Percentiles rank a stretch among this genome's conserved stretches.
Conservation (phyloP, 2,329 filamentous ascomycete genomes). For the Pseudocercospora crystallina region DNA sequence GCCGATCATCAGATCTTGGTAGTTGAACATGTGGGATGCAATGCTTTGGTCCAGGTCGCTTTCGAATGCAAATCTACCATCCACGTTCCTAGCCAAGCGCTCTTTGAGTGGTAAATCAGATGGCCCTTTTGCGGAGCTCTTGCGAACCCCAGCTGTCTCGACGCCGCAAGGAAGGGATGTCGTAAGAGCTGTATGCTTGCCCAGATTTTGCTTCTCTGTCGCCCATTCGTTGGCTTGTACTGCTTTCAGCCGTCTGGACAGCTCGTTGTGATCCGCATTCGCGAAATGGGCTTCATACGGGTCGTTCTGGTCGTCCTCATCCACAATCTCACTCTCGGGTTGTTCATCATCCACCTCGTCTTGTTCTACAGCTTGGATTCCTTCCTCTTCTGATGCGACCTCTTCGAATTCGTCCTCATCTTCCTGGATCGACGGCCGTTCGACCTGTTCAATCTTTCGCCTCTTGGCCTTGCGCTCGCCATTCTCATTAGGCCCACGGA, state of each 20-base stretch:
- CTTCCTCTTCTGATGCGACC: slow-evolving; percentile 36
- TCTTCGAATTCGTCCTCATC: slow-evolving; percentile 48
- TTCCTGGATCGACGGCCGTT: slow-evolving; percentile 36
- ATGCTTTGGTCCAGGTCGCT: slow-evolving; percentile 61
- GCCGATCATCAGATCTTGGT: slow-evolving; percentile 77
- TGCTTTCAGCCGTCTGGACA: slow-evolving; percentile 53
- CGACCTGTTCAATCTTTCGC: slow-evolving; percentile 48
- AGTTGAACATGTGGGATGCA: slow-evolving; percentile 73
- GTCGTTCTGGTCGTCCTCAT: slow-evolving; percentile 41
- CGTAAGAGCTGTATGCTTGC: slow-evolving; percentile 14
- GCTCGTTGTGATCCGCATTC: slow-evolving; percentile 60
- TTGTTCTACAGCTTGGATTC: slow-evolving; percentile 47
- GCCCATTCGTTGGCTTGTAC: slow-evolving; percentile 52
- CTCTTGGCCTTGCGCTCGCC: slow-evolving; percentile 51
- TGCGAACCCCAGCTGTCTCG: slow-evolving; percentile 9
- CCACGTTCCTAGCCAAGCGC: slow-evolving; percentile 59
- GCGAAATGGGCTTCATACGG: slow-evolving; percentile 82
- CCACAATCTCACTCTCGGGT: slow-evolving; percentile 15
- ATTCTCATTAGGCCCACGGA: slow-evolving; percentile 45
- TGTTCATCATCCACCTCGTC: slow-evolving; percentile 44
- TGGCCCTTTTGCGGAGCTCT: not conserved
- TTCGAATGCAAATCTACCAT: slow-evolving; percentile 59
- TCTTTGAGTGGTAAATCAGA: slow-evolving; percentile 58
- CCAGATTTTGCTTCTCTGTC: slow-evolving; percentile 26
- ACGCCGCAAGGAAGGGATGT: slow-evolving; percentile 20